Evolutionary conservation across 2,329 filamentous ascomycete species (phyloP), one percentile per base, ranked within the genome.

Genomic region (Colletotrichum tropicale): DNA sequence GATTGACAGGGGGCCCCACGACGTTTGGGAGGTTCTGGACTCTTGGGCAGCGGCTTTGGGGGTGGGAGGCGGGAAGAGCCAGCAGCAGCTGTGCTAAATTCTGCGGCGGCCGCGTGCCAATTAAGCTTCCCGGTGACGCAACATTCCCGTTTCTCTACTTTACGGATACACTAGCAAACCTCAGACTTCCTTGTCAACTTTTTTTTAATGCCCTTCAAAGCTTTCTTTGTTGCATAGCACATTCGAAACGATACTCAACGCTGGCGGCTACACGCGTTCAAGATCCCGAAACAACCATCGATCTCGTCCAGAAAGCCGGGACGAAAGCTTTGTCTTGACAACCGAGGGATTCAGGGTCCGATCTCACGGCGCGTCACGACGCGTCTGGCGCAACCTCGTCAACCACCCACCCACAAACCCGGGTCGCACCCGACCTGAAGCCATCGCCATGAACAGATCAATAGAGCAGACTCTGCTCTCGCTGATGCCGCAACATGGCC

Each of bases 401-500:
- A 62, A 15, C 36, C 26, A 28, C 18, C 36, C 8, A 26, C 13
- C 30, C 24, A 56, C 43, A 52, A 4, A 24, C n/a, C 43, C 3
- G 43, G 66, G 38, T 21, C 16, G 8, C 48, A 56, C 34, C 56
- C 67, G 28, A 48, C 24, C 32, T n/a, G 48, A 55, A 32, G 34
- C 56, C 48, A 58, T 64, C 78, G 82, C 38, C 36, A 97, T 97
- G 94, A 95, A 94, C 81, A 91, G 92, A 75, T 91, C 94, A 55
- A 88, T 96, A 24, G 93, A 96, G 80, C 93, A 94, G 80, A 92
- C 93, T 1, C 88, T 98, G 38, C 88, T 91, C n/a, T 93, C 91
- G 36, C 86, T 97, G 28, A 89, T 98, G 73, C 95, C 95, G 2
- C 94, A 93, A 0, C 90, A 94, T 81, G 92, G 92, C 77, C 90